Percentiles rank a stretch among this genome's conserved stretches.
Conservation (phyloP, 371 early-diverging fungal genomes). For the Mucor irregularis region DNA sequence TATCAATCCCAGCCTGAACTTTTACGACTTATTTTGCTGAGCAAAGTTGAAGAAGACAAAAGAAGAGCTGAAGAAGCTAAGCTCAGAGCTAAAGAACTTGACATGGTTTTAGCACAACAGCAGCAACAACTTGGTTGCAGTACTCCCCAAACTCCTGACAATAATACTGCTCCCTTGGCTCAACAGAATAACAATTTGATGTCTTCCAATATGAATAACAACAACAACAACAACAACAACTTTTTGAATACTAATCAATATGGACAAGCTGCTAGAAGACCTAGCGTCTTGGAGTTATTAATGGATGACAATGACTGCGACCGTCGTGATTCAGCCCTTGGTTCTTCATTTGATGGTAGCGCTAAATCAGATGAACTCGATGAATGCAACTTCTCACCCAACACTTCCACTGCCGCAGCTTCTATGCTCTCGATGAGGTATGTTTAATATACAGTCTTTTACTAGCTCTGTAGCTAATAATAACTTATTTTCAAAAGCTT, state of each 20-base stretch:
- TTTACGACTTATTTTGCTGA: slow-evolving; percentile 55
- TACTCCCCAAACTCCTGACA: slow-evolving; percentile 16
- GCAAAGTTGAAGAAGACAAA: slow-evolving; percentile 68
- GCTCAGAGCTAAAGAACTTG: slow-evolving; percentile 47
- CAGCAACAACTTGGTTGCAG: slow-evolving; percentile 23
- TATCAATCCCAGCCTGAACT: slow-evolving; percentile 64
- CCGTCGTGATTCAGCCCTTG: slow-evolving; percentile 27
- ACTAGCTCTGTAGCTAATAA: too few relatives aligned
- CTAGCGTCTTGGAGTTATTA: slow-evolving; percentile 17
- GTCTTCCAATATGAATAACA: too few relatives aligned
- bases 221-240: background rate
- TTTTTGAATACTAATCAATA: slow-evolving; percentile 9
- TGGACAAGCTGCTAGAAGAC: slow-evolving; percentile 8
- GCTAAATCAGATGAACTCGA: slow-evolving; percentile 26
- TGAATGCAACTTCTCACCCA: slow-evolving; percentile 10
- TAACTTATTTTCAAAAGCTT: slow-evolving; percentile 8
- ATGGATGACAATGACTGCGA: slow-evolving; percentile 18
- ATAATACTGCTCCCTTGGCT: background rate
- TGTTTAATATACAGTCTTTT: background rate
- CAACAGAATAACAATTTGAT: background rate
- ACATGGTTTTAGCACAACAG: slow-evolving; percentile 37
- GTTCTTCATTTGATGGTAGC: slow-evolving; percentile 29
- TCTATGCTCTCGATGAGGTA: slow-evolving; percentile 24
- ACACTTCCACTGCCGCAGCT: slow-evolving; percentile 1
- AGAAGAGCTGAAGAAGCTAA: slow-evolving; percentile 53